Evolutionary conservation across 2,329 filamentous ascomycete genomes (phyloP), one percentile per base, ranked within the genome.

Genomic region (Fusarium verrucosum): DNA sequence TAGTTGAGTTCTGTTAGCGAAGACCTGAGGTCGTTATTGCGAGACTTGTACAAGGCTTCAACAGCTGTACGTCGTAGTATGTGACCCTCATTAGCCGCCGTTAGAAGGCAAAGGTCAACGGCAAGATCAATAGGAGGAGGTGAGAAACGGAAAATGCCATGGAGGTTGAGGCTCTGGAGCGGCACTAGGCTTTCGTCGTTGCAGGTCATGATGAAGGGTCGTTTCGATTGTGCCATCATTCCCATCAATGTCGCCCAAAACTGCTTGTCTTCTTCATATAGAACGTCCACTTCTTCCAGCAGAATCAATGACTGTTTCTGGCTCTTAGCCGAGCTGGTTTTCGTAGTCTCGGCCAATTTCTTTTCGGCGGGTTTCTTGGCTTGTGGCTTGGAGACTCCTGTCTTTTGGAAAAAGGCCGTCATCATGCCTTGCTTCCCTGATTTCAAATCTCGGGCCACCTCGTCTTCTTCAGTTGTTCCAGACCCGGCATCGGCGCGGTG

Each of bases 241-340:
- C 85, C 85, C 40, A 91, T 82, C 5, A 98, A 85, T 0, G 92
- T 95, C 1, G 84, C 78, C 95, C 95, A 99, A 73, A 99, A 99
- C 63, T 94, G 90, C 76, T 92, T 94, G 75, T 99, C 95, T 74
- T 98, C 94, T 50, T 97, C 94, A 74, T 95, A 99, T 2, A 99
- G 83, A 16, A 98, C 80, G 72, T 99, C 96, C 1, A 92, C 92
- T 77, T 99, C 95, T 76, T 99, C 95, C 2, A 99, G 82, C 3
- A 99, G 82, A 62, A 99, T 97, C 19, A 99, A 80, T 0, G 94
- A 98, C 76, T 99, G 95, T 70, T 96, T 96, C 75, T 98, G 94
- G 23, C 80, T 75, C 65, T 84, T 83, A 58, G 76, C 54, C 3
- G 74, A 38, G 32, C 69, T 58, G 55, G 71, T 76, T 41, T 62